A percentile compares a stretch with the other conserved stretches of the same genome.
Conservation (phyloP, 2,329 filamentous ascomycete genomes). For the Ascocoryne sarcoides region DNA sequence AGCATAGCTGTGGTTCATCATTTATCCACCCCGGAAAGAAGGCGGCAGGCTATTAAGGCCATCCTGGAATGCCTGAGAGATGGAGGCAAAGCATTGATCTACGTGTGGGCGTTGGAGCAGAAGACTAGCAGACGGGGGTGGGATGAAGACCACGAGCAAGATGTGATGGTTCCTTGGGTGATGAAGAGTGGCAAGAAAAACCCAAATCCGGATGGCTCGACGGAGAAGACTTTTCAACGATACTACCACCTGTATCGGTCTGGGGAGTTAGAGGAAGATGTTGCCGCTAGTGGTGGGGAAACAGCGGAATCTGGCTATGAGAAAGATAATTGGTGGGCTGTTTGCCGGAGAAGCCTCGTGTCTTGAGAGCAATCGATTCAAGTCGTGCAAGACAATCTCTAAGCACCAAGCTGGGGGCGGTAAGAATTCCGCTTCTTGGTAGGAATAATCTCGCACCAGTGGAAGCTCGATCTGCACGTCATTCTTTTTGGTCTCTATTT, state of each 20-base stretch:
- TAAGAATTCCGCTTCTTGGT: too few relatives aligned
- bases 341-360: slow-evolving; percentile 37
- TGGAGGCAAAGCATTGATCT: slow-evolving; percentile 64
- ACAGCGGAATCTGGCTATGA: slow-evolving; percentile 83
- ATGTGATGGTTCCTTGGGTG: slow-evolving; percentile 95
- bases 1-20: slow-evolving; percentile 94
- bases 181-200: slow-evolving; percentile 34
- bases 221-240: slow-evolving; percentile 54
- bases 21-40: slow-evolving; percentile 66
- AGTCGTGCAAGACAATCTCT: too few relatives aligned
- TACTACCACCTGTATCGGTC: slow-evolving; percentile 91
- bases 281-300: slow-evolving; percentile 62
- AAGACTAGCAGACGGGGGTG: slow-evolving; percentile 77
- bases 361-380: too few relatives aligned
- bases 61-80: slow-evolving; percentile 59
- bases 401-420: too few relatives aligned
- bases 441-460: too few relatives aligned
- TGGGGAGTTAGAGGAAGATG: slow-evolving; percentile 78
- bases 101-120: slow-evolving; percentile 96
- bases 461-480: too few relatives aligned
- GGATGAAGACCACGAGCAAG: slow-evolving; percentile 75
- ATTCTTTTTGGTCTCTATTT: too few relatives aligned
- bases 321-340: slow-evolving; percentile 97
- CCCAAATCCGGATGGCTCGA: slow-evolving; percentile 5
- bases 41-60: slow-evolving; percentile 61